Base-by-base conservation (phyloP, 164 flowering plant genomes). In the Nymphaea colorata region DNA sequence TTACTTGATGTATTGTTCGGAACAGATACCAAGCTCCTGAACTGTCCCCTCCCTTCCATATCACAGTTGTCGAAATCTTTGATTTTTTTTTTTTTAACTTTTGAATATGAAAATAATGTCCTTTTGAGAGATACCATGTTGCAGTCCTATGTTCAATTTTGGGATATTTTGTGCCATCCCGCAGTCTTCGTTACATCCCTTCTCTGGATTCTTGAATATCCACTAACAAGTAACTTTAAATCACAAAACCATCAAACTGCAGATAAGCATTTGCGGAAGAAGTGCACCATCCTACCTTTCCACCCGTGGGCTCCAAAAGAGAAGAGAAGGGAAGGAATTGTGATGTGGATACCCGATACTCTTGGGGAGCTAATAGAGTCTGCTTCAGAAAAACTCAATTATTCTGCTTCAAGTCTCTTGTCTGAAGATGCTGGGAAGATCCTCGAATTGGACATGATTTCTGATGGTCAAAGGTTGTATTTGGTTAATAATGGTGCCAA, bases 231-330 rank as follows among this genome's bases (percentile, higher is more conserved):
- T 25, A 25, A 25, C 36, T 25, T 0, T 25, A 25, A 25, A 25
- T 25, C 36, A 25, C 36, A 25, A 25, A 25, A 25, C 36, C 36
- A 25, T 25, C 36, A 25, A 47, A 47, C 12, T 6, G 12, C 55
- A 47, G 55, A 47, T 7, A 47, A 4, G 7, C 55, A 12, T 47
- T 6, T 3, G 12, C 5, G 55, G 42, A 82, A 68, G 74, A 88
- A 87, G 73, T 91, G 98, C 73, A 89, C 95, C 0, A 86, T 91
- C 5, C 88, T 82, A 66, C 96, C 97, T n/a, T 87, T 81, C 80
- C 91, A 91, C 62, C 98, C 98, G 55, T 81, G 85, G 87, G 88
- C 78, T 41, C 70, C 83, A 0, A 74, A 77, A 62, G 91, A 84
- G 51, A 43, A 74, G 8, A 85, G 83, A 76, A 83, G 62, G 72